A percentile compares a stretch with the other conserved stretches of the same genome.
Conservation (phyloP, 2,329 filamentous ascomycete species). For the Exophiala phaeomuriformis region DNA sequence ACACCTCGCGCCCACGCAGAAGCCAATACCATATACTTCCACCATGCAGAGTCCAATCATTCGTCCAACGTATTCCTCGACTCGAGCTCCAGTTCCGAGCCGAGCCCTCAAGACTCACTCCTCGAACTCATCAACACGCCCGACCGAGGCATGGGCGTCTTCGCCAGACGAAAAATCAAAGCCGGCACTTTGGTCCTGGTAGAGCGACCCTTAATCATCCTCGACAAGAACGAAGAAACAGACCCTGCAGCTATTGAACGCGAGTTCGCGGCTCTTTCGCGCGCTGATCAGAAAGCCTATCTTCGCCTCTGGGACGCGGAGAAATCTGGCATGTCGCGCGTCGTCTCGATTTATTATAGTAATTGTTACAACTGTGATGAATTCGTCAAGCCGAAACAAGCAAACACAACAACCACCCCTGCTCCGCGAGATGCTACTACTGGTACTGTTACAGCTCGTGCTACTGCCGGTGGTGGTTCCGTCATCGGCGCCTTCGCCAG, state of each 20-base stretch:
- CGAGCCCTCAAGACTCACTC: slow-evolving; percentile 48
- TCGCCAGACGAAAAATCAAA: slow-evolving; percentile 21
- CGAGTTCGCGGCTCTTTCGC: slow-evolving; percentile 9
- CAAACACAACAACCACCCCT: too few relatives aligned
- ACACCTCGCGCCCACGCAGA: too few relatives aligned
- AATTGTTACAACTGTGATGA: slow-evolving; percentile 25
- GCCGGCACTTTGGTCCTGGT: slow-evolving; percentile 22
- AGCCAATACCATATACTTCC: too few relatives aligned
- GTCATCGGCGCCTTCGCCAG: slow-evolving; percentile 20
- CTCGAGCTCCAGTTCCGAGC: slow-evolving; percentile 41
- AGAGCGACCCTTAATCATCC: slow-evolving; percentile 19
- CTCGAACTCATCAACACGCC: slow-evolving; percentile 36
- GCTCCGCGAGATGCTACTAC: too few relatives aligned
- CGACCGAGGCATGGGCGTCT: slow-evolving; percentile 21
- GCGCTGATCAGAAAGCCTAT: slow-evolving; percentile 12
- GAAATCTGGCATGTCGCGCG: slow-evolving; percentile 19
- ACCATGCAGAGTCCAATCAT: too few relatives aligned
- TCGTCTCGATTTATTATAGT: slow-evolving; percentile 24
- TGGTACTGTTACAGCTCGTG: too few relatives aligned
- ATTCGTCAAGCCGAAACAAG: slow-evolving; percentile 1
- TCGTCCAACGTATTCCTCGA: neutral
- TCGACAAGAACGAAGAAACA: slow-evolving; percentile 18
- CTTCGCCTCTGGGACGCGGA: slow-evolving; percentile 21
- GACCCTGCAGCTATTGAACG: slow-evolving; percentile 10
- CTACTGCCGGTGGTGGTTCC: slow-evolving; percentile 12